Base-by-base conservation (phyloP, 2,329 filamentous ascomycete species). In the Phialocephala sp. region DNA sequence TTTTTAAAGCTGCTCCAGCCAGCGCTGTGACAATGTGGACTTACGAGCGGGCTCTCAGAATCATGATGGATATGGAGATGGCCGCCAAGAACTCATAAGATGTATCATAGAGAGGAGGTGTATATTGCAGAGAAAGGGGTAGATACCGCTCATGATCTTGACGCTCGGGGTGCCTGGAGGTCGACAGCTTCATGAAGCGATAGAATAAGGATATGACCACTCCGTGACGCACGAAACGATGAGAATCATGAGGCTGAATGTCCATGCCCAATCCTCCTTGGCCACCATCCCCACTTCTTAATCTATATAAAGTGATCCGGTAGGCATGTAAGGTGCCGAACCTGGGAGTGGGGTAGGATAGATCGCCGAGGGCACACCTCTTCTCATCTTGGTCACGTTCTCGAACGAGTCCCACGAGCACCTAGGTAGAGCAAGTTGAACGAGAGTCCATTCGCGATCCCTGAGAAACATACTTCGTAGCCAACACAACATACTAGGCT, bases 1-100 rank as follows among this genome's bases (percentile, higher is more conserved):
- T 99, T 75, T 77, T 98, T 71, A 99, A 99, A 82, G 92, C 94
- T 37, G 95, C 94, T 24, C 95, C 95, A 20, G 86, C 89, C 5
- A 91, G 88, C 77, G 89, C 90, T 1, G 84, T 91, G 20, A 92
- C 89, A 0, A 91, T 92, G 88, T 92, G 89, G 89, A 91, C 88
- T 4, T 92, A 91, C 77, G 90, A 92, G 77, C 78, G 86, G 69
- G 82, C 82, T 1, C 79, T 92, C 76, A 56, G 58, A 18, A 56
- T 72, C 15, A 64, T 76, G 35, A 59, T 74, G 9, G 66, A 73
- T 12, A 69, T 72, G 64, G 71, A 76, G 20, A 22, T 54, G 27
- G 50, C 50, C 32, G 24, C 22, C 11, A 54, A 27, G 22, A 24
- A 5, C 35, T 32, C n/a, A 24, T 50, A n/a, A 14, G 37, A 4